Evolutionary conservation across 1,139 yeast species (phyloP).

Genomic region (Entelexis paramagnoliae): DNA sequence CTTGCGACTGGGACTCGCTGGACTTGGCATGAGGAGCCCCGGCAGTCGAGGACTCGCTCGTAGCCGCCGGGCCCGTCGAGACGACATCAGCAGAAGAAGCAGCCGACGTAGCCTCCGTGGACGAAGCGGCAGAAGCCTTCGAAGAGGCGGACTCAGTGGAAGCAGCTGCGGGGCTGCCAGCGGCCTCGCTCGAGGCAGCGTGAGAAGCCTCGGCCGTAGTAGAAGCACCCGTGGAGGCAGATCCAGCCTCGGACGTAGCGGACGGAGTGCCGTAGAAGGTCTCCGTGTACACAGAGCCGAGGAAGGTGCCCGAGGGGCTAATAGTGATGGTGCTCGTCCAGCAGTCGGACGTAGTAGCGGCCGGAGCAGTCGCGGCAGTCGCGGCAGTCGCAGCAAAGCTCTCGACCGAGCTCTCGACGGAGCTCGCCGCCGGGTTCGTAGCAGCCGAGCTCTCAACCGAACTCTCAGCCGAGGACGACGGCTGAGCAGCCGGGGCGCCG

Average conservation of each 20-base stretch:
- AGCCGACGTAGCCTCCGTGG: neutral
- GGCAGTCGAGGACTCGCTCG: neutral
- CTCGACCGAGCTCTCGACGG: neutral
- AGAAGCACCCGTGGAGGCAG: neutral
- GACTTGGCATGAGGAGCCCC: neutral
- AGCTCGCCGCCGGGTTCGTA: neutral
- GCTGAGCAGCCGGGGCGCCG: neutral
- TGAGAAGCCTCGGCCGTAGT: neutral
- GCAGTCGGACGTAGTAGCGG: conserved; percentile 12
- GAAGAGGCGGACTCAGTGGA: neutral
- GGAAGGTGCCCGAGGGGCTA: conserved; percentile 10
- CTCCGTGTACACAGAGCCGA: conserved; percentile 12
- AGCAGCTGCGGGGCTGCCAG: neutral
- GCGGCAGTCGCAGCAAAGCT: neutral
- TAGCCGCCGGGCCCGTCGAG: conserved; percentile 1
- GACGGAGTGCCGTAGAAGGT: conserved; percentile 11
- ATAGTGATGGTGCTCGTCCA: conserved; percentile 19
- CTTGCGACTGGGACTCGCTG: neutral
- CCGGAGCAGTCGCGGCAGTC: neutral
- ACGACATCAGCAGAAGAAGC: neutral
- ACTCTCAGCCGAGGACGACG: neutral
- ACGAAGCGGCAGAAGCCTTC: neutral
- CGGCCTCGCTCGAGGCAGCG: neutral
- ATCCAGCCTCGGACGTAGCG: neutral
- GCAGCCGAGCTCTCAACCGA: neutral